Conservation (phyloP, 306 rosid genomes). For the Inga laurina region DNA sequence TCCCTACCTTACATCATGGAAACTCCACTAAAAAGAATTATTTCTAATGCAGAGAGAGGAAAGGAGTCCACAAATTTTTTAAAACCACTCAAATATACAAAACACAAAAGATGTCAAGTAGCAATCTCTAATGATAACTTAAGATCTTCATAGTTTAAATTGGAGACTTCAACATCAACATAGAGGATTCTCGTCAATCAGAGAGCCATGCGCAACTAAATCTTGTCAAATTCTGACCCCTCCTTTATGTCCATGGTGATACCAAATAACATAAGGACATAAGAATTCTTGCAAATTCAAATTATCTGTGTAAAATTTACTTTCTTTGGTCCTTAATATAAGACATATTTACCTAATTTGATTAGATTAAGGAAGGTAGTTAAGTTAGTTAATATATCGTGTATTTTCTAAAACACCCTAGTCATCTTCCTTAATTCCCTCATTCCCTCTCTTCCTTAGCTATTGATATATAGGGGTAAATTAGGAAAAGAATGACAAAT, state of each 20-base stretch:
- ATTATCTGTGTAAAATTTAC: not conserved
- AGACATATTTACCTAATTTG: too few species aligned
- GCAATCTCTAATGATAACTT: constrained; percentile 14
- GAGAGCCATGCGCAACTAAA: constrained; percentile 3
- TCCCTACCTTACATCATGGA: not conserved
- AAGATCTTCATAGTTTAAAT: constrained; percentile 3
- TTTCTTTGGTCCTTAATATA: too few species aligned
- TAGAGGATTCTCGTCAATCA: constrained; percentile 1
- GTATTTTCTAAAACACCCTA: too few species aligned
- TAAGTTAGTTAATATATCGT: too few species aligned
- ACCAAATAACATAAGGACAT: not conserved
- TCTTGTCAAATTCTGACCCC: constrained; percentile 18
- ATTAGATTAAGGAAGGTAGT: too few species aligned
- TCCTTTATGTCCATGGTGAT: not conserved
- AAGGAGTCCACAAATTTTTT: constrained; percentile 26
- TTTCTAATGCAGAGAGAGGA: not conserved
- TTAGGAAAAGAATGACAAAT: too few species aligned
- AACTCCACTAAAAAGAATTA: not conserved
- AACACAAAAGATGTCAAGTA: constrained; percentile 23
- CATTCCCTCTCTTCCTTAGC: too few species aligned
- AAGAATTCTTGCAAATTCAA: not conserved
- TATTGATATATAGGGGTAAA: too few species aligned
- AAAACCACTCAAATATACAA: constrained; percentile 12
- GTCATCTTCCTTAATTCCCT: too few species aligned
- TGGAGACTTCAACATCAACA: constrained; percentile 29